Percentiles rank a stretch among this genome's conserved stretches.
Conservation (phyloP, 164 flowering plant genomes). For the Tinospora cordifolia region DNA sequence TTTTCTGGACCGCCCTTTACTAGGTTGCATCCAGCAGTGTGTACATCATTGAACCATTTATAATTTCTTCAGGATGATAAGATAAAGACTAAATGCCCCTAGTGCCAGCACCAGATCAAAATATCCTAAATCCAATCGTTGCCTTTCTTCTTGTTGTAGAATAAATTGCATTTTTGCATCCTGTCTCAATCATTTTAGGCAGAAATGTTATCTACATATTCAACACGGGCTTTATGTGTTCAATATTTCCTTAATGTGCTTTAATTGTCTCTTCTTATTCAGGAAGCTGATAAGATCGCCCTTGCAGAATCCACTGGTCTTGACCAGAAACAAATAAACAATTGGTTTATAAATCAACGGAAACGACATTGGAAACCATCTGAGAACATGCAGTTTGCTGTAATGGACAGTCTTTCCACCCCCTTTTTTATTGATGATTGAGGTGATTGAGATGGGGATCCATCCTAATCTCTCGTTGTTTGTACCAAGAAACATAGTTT, state of each 20-base stretch:
- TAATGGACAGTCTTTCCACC: constrained; percentile 44
- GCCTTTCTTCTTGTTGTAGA: too few relatives aligned
- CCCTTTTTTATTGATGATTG: constrained; percentile 31
- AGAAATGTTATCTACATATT: too few relatives aligned
- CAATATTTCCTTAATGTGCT: background rate
- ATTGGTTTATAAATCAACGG: constrained; percentile 68
- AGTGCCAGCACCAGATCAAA: too few relatives aligned
- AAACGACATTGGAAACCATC: constrained; percentile 78
- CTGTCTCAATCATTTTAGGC: too few relatives aligned
- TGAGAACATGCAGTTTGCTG: constrained; percentile 54
- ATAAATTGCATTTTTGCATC: too few relatives aligned
- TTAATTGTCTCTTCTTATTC: constrained; percentile 9
- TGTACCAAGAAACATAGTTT: constrained; percentile 13
- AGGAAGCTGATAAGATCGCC: constrained; percentile 57
- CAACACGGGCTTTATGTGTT: too few relatives aligned
- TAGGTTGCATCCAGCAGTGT: too few relatives aligned
- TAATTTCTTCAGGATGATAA: too few relatives aligned
- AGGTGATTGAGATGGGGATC: constrained; percentile 15
- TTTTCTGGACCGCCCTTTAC: too few relatives aligned
- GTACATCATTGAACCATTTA: too few relatives aligned
- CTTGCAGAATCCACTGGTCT: constrained; percentile 51
- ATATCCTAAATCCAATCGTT: too few relatives aligned
- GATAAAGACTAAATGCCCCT: too few relatives aligned
- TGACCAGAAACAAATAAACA: constrained; percentile 64
- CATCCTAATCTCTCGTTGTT: background rate